These are phyloP conservation scores for Oryza brachyantha DNA, from an alignment of 176 grass and related monocot genomes.

Conservation along the genomic window DNA sequence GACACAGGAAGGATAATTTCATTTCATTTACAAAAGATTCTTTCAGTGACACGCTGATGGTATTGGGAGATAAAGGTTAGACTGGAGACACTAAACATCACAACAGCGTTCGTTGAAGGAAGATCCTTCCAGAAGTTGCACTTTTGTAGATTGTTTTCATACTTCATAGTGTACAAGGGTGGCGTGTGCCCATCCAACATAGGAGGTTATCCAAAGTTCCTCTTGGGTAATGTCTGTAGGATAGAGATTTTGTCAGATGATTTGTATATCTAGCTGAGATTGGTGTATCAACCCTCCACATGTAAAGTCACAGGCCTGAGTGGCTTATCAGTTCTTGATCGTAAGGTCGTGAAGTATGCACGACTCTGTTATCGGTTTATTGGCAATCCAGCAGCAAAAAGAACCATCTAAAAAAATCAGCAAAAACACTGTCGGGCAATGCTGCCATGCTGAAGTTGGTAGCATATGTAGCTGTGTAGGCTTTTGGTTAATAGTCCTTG, in stretches of 20 bases:
- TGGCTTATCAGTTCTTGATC: background rate
- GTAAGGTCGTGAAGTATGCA: background rate
- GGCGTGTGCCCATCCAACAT: constrained; percentile 27
- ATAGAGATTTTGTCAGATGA: constrained; percentile 26
- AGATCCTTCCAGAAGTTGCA: constrained; percentile 13
- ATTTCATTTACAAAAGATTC: constrained; percentile 28
- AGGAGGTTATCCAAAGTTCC: constrained; percentile 31
- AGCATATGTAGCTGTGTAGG: no score
- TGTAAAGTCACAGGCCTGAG: background rate
- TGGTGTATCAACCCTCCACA: background rate
- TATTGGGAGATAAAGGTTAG: constrained; percentile 11
- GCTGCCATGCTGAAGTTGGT: no score
- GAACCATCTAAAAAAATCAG: no score
- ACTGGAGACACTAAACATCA: background rate
- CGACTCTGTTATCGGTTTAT: background rate
- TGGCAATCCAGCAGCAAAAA: background rate
- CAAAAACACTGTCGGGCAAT: no score
- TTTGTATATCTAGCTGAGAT: constrained; percentile 26
- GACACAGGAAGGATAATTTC: constrained; percentile 19
- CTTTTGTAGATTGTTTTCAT: constrained; percentile 33
- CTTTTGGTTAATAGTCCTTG: no score
- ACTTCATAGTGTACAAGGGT: constrained; percentile 32
- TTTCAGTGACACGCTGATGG: constrained; percentile 21
- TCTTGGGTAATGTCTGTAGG: constrained; percentile 30
- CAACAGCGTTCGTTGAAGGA: constrained; percentile 6